Conservation (phyloP, 495 filamentous ascomycete species). For the Penicillium goetzii region DNA sequence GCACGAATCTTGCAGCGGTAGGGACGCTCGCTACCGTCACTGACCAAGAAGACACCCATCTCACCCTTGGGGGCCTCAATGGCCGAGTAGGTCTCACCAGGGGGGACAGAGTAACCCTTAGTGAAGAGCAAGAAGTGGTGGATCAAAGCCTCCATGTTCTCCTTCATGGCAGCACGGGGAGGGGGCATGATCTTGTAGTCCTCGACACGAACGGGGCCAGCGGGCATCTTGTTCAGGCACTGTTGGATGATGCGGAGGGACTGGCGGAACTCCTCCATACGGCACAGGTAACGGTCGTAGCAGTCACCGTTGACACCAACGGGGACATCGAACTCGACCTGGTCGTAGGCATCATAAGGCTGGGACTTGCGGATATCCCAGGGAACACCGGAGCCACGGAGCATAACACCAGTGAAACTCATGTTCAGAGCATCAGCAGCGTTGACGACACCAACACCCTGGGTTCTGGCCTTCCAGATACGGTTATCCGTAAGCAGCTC, state of each 20-base stretch:
- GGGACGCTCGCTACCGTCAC: constrained; percentile 91
- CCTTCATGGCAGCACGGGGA: constrained; percentile 98
- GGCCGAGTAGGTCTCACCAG: constrained; percentile 94
- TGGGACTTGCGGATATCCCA: constrained; percentile 96
- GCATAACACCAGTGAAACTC: constrained; percentile 96
- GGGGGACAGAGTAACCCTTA: constrained; percentile 97
- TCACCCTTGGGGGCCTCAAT: constrained; percentile 99
- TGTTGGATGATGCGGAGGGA: constrained; percentile 97
- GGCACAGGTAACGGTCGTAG: constrained; percentile 98
- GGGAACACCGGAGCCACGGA: constrained; percentile 94
- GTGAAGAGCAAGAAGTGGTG: constrained; percentile 99
- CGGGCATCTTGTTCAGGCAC: constrained; percentile 98
- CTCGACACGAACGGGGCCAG: constrained; percentile 90
- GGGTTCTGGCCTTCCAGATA: constrained; percentile 94
- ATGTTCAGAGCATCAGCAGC: constrained; percentile 94
- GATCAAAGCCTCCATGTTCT: constrained; percentile 99
- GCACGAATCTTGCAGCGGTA: constrained; percentile 98
- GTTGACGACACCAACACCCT: constrained; percentile 87
- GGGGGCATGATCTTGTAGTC: constrained; percentile 99
- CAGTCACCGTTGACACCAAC: constrained; percentile 97
- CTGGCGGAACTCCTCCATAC: constrained; percentile 99
- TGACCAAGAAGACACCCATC: constrained; percentile 98
- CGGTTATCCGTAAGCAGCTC: constrained; percentile 99
- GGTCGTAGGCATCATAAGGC: constrained; percentile 96
- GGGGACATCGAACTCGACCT: constrained; percentile 98